Conservation (phyloP, 305 asterid species). For the Fraxinus angustifolia region DNA sequence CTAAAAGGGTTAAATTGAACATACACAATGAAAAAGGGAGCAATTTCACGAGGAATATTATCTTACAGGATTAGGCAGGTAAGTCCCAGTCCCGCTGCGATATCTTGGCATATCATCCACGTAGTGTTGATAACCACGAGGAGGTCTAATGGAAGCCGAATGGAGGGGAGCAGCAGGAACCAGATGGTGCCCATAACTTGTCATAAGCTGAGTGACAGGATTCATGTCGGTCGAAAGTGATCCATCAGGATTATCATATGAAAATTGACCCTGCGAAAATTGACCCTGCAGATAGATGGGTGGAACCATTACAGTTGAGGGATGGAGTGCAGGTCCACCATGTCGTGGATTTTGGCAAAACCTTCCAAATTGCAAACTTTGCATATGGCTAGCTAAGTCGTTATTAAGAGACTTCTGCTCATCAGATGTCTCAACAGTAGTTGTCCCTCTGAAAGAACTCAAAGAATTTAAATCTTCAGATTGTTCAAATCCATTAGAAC, state of each 20-base stretch:
- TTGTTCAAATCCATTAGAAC: slow-evolving; percentile 47
- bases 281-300: slow-evolving; percentile 78
- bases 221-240: slow-evolving; percentile 57
- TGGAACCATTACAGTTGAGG: slow-evolving; percentile 79
- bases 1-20: not conserved
- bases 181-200: slow-evolving; percentile 58
- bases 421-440: slow-evolving; percentile 44
- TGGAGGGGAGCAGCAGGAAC: slow-evolving; percentile 71
- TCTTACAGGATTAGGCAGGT: slow-evolving; percentile 94
- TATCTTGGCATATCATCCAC: slow-evolving; percentile 79
- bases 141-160: slow-evolving; percentile 61
- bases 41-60: slow-evolving; percentile 21
- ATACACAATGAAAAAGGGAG: not conserved
- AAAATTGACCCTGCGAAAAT: slow-evolving; percentile 68
- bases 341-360: slow-evolving; percentile 66
- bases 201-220: slow-evolving; percentile 55
- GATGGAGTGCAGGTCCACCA: slow-evolving; percentile 52
- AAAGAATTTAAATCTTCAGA: slow-evolving; percentile 46
- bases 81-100: slow-evolving; percentile 93
- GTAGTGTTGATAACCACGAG: slow-evolving; percentile 57
- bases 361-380: slow-evolving; percentile 83
- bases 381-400: slow-evolving; percentile 89
- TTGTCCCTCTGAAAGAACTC: slow-evolving; percentile 42
- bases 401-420: slow-evolving; percentile 65
- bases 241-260: slow-evolving; percentile 81